Evolutionary conservation across 208 protist species (phyloP).

Genomic region (Angomonas ambiguus): DNA sequence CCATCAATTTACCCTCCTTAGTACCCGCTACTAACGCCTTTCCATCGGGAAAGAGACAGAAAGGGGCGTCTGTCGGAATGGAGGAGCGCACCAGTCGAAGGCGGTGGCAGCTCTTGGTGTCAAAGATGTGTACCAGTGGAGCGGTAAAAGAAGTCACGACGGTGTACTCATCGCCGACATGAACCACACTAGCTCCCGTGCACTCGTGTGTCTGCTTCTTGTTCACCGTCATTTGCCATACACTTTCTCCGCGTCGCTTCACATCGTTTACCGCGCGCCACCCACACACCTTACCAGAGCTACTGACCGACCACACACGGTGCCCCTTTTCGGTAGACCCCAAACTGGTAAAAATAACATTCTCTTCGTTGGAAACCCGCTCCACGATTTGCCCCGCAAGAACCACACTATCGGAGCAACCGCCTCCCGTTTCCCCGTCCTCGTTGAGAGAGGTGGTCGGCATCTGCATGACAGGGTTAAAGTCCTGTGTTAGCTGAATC

Average conservation of each 20-base stretch:
- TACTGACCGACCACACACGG: slow-evolving; percentile 70
- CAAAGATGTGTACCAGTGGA: slow-evolving; percentile 57
- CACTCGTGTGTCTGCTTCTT: slow-evolving; percentile 32
- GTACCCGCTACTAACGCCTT: slow-evolving; percentile 55
- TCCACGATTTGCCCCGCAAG: background rate
- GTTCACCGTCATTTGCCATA: slow-evolving; percentile 62
- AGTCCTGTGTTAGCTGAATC: slow-evolving; percentile 10
- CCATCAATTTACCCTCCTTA: slow-evolving; percentile 21
- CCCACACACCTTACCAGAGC: slow-evolving; percentile 48
- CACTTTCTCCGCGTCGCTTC: background rate
- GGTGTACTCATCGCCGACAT: slow-evolving; percentile 33
- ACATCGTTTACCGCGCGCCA: slow-evolving; percentile 50
- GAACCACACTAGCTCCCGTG: slow-evolving; percentile 38
- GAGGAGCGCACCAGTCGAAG: slow-evolving; percentile 43
- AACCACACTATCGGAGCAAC: background rate
- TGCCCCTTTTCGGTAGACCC: slow-evolving; percentile 46
- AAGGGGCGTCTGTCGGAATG: slow-evolving; percentile 26
- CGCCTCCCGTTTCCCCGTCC: background rate
- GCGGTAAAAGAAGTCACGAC: slow-evolving; percentile 52
- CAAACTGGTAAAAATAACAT: slow-evolving; percentile 39
- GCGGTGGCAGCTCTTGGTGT: slow-evolving; percentile 40
- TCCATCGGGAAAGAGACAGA: slow-evolving; percentile 59
- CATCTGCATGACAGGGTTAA: slow-evolving; percentile 5
- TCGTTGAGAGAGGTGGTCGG: background rate
- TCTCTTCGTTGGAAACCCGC: slow-evolving; percentile 10